These are phyloP conservation scores for Skeletonema tropicum DNA, from an alignment of 108 stramenopile species.

Conservation along the genomic window DNA sequence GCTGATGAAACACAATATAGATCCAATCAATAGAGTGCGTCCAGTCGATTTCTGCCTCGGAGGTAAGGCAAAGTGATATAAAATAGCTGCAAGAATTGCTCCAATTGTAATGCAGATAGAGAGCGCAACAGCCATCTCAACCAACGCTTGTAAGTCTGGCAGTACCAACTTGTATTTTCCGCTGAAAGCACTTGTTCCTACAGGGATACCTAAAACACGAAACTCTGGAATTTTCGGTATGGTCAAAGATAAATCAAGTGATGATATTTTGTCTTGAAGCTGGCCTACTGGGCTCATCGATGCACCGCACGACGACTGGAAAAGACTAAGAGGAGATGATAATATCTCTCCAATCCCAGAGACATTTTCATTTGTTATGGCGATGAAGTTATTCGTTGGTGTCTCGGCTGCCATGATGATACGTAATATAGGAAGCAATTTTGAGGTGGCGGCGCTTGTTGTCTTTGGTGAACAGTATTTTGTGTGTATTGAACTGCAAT, in stretches of 20 bases:
- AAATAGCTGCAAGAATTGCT: slow-evolving; percentile 8
- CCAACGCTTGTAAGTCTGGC: slow-evolving; percentile 4
- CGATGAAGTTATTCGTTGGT: background rate
- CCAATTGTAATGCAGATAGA: slow-evolving; percentile 14
- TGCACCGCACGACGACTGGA: background rate
- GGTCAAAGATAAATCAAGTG: background rate
- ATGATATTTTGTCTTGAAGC: slow-evolving; percentile 3
- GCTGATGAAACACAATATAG: slow-evolving; percentile 10
- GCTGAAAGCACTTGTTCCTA: slow-evolving; percentile 7
- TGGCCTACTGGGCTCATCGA: background rate
- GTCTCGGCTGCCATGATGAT: slow-evolving; percentile 3
- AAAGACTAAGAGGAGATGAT: background rate
- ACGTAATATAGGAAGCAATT: too few relatives aligned
- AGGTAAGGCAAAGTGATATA: slow-evolving; percentile 15
- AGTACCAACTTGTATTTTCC: slow-evolving; percentile 20
- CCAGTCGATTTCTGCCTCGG: too few relatives aligned
- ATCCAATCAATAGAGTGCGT: slow-evolving; percentile 19
- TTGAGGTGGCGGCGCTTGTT: too few relatives aligned
- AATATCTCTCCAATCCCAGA: background rate
- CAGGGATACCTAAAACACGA: background rate
- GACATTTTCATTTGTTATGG: background rate
- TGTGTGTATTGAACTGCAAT: too few relatives aligned
- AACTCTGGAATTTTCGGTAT: background rate
- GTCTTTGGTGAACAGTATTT: too few relatives aligned
- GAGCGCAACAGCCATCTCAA: slow-evolving; percentile 4